These are phyloP conservation scores for Volvox africanus DNA, from an alignment of 139 green algal species.

Conservation along the genomic window DNA sequence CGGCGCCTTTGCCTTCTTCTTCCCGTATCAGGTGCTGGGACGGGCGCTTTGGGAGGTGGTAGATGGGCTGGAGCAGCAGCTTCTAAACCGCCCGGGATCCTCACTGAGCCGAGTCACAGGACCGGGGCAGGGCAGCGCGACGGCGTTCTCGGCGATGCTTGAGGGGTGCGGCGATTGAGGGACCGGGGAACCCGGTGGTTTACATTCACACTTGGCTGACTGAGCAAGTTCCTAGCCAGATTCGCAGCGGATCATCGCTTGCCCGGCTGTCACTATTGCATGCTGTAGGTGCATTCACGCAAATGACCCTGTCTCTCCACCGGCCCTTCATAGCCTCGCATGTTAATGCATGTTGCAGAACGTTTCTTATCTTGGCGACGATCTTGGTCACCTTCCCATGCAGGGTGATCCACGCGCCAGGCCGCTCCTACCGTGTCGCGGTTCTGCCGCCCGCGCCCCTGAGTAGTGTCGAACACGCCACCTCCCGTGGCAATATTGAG, in stretches of 20 bases:
- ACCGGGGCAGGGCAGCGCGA: background rate
- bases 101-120: background rate
- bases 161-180: background rate
- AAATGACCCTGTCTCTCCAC: too few relatives aligned
- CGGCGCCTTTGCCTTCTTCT: too few relatives aligned
- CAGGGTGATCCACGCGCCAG: background rate
- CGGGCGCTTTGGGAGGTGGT: constrained; percentile 33
- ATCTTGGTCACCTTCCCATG: background rate
- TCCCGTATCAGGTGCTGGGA: background rate
- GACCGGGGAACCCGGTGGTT: too few relatives aligned
- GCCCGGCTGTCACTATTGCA: too few relatives aligned
- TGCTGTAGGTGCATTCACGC: too few relatives aligned
- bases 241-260: too few relatives aligned
- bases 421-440: constrained; percentile 16
- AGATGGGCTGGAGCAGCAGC: background rate
- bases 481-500: background rate
- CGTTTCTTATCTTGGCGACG: too few relatives aligned
- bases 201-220: too few relatives aligned
- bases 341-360: too few relatives aligned
- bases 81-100: background rate
- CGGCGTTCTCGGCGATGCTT: background rate
- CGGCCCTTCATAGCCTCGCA: too few relatives aligned
- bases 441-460: background rate
- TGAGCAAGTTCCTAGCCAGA: too few relatives aligned
- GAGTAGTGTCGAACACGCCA: background rate